Evolutionary conservation across 2,329 filamentous ascomycete genomes (phyloP).

Genomic region (Raffaelea deltoideospora): DNA sequence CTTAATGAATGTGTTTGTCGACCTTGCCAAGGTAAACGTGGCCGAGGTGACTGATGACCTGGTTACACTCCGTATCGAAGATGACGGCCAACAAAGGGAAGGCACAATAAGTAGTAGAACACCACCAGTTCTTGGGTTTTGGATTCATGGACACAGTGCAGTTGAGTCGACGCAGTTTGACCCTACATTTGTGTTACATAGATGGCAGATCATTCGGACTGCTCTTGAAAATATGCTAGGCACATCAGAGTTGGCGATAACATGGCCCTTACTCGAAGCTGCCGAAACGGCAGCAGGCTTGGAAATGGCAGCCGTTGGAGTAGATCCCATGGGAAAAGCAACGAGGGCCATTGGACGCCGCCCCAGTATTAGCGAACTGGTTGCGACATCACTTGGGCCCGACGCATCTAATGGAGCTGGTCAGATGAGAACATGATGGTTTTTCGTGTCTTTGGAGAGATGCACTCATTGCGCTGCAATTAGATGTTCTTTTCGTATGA

Average conservation of each 20-base stretch:
- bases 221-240: conserved; percentile 5
- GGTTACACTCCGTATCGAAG: conserved; percentile 8
- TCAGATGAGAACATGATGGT: not conserved
- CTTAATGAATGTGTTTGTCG: conserved; percentile 54
- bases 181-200: conserved; percentile 20
- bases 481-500: too few species aligned
- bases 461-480: too few species aligned
- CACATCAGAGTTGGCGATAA: conserved; percentile 1
- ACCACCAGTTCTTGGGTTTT: conserved; percentile 33
- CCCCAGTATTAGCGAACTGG: conserved; percentile 28
- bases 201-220: conserved; percentile 20
- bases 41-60: conserved; percentile 48
- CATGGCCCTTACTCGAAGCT: conserved; percentile 3
- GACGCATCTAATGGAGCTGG: not conserved
- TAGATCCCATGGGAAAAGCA: conserved; percentile 18
- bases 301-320: not conserved
- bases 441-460: too few species aligned
- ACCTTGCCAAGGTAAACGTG: conserved; percentile 43
- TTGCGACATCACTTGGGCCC: conserved; percentile 5
- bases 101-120: not conserved
- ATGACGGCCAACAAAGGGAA: not conserved
- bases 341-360: conserved; percentile 28
- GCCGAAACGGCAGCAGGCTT: conserved; percentile 1
- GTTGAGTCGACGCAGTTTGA: conserved; percentile 7
- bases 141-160: conserved; percentile 27